phyloP scores from a whole-genome alignment of 2,329 filamentous ascomycete species.

The Aureobasidium sp. region DNA sequence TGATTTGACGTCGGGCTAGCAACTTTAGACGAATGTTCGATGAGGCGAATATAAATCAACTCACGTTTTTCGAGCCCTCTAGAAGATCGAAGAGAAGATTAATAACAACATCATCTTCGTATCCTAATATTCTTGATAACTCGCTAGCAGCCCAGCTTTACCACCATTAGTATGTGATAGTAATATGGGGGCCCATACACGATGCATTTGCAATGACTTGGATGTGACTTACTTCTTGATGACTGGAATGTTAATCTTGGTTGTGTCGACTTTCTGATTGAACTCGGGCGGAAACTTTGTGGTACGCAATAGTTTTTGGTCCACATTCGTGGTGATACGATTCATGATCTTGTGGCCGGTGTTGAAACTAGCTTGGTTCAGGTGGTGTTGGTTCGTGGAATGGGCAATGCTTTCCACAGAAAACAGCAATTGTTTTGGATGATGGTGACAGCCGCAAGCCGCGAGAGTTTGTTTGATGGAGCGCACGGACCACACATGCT shows the following conservation, averaged over 20 bases:
- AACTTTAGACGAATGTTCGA: conserved; percentile 3
- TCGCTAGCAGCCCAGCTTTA: conserved; percentile 84
- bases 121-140: conserved; percentile 81
- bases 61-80: conserved; percentile 69
- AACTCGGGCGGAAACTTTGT: conserved; percentile 95
- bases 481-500: not conserved
- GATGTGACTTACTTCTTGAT: conserved; percentile 79
- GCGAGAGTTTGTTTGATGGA: not conserved
- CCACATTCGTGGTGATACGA: conserved; percentile 59
- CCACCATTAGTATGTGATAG: not conserved
- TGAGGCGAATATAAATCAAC: conserved; percentile 30
- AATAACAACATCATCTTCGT: conserved; percentile 91
- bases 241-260: conserved; percentile 92
- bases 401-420: not conserved
- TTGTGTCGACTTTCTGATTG: conserved; percentile 91
- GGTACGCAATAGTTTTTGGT: conserved; percentile 80
- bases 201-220: not conserved
- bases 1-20: conserved; percentile 87
- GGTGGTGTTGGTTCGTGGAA: not conserved
- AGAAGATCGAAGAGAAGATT: conserved; percentile 67
- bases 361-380: not conserved
- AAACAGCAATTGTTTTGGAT: not conserved
- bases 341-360: conserved; percentile 12
- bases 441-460: not conserved
- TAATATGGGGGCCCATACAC: not conserved